A percentile compares a stretch with the other conserved stretches of the same genome.
phyloP scores from a whole-genome alignment of 2,329 filamentous ascomycete genomes.

The Teratosphaeria epicoccoides region DNA sequence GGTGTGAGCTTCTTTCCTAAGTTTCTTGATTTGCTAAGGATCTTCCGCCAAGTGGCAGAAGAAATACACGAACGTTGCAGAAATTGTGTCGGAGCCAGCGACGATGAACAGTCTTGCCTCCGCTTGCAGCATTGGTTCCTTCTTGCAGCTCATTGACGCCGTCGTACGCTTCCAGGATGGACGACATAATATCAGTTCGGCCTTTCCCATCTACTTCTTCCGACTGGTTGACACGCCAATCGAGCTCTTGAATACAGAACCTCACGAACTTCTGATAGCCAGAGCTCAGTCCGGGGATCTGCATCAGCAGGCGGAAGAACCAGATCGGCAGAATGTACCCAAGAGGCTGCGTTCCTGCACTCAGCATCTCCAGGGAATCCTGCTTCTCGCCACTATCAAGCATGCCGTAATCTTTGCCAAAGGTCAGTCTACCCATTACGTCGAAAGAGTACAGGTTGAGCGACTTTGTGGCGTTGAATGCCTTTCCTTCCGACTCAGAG shows the following conservation, averaged over 20 bases:
- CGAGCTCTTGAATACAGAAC: constrained; percentile 28
- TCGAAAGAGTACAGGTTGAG: constrained; percentile 35
- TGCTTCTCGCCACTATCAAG: constrained; percentile 18
- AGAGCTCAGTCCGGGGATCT: constrained; percentile 26
- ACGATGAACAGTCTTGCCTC: constrained; percentile 27
- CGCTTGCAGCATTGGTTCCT: constrained; percentile 21
- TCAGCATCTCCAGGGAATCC: constrained; percentile 28
- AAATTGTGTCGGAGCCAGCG: constrained; percentile 35
- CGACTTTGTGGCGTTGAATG: constrained; percentile 30
- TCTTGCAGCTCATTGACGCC: constrained; percentile 18
- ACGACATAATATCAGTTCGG: constrained; percentile 22
- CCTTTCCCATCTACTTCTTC: constrained; percentile 10
- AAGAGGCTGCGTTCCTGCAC: constrained; percentile 22
- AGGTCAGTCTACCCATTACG: constrained; percentile 31
- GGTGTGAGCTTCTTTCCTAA: constrained; percentile 28
- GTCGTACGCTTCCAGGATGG: constrained; percentile 23
- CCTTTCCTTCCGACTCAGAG: constrained; percentile 12
- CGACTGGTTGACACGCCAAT: constrained; percentile 24
- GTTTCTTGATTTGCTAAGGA: constrained; percentile 19
- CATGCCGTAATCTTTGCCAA: constrained; percentile 15
- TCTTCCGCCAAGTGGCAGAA: constrained; percentile 32
- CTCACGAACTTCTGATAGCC: constrained; percentile 29
- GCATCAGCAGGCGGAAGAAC: constrained; percentile 26
- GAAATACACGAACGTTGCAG: constrained; percentile 30
- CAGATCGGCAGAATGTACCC: constrained; percentile 24